Evolutionary conservation across 2,329 filamentous ascomycete genomes (phyloP), one percentile per base, ranked within the genome.

Genomic region (Penicillium sp.): DNA sequence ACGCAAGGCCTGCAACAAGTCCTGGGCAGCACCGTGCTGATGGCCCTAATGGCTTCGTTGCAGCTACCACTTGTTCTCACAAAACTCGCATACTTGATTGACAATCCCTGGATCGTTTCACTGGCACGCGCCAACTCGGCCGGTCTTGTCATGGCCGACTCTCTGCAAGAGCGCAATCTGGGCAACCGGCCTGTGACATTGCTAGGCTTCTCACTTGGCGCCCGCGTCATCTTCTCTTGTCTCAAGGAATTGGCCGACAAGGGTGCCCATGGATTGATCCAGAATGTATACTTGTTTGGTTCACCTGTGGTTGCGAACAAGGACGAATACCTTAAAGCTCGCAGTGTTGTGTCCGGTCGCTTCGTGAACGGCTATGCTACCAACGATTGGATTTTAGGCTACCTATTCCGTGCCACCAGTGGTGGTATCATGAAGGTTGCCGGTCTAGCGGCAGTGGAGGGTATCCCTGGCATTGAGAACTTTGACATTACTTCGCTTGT

Each of bases 51-150:
- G 93, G 89, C 92, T 39, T 92, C 92, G 32, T 79, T 99, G 48
- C 91, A 95, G 71, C 78, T 97, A n/a, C 94, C 94, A 2, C 85
- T 99, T 40, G 88, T 97, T 27, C 79, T 99, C 43, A 92, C 93
- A 0, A 99, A 99, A 71, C 83, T 99, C 9, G 86, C 93, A 0
- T 99, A 99, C 69, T 82, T 99, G 18, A 97, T 99, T 62, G 94
- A 99, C 74, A 99, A 99, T 68, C 94, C 94, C 0, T 99, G 94
- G 94, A 91, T 89, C 24, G 92, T 97, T n/a, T 97, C 94, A 1
- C 83, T 96, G 47, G 91, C 94, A 66, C 86, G 94, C 65, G 94
- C 94, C 29, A 92, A 89, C 66, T 83, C 90, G 52, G 91, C 93
- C 7, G 94, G 94, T 3, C 83, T 96, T 44, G 96, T 99, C 70